Percentiles rank a stretch among this genome's conserved stretches.
Evolutionary conservation across 2,329 filamentous ascomycete genomes (phyloP).

Genomic region (Hymenoscyphus linearis): DNA sequence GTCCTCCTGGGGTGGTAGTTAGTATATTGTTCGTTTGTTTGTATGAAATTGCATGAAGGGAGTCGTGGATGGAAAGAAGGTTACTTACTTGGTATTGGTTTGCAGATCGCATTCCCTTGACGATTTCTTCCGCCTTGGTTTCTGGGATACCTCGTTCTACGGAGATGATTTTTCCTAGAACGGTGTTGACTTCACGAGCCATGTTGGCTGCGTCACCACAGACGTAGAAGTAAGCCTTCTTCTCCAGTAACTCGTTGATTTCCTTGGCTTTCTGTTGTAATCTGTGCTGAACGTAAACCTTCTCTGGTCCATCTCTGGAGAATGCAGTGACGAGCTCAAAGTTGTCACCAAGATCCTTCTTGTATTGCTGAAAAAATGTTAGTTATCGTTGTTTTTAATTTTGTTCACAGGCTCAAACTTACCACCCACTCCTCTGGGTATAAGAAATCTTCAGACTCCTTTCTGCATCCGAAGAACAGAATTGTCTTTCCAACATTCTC

Average conservation of each 20-base stretch:
- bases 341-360: constrained; percentile 76
- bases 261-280: constrained; percentile 78
- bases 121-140: constrained; percentile 88
- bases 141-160: constrained; percentile 77
- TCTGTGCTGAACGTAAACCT: constrained; percentile 95
- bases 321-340: constrained; percentile 92
- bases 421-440: constrained; percentile 92
- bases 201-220: constrained; percentile 97
- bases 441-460: constrained; percentile 80
- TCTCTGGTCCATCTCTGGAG: constrained; percentile 79
- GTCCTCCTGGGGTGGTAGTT: constrained; percentile 50
- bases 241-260: constrained; percentile 77
- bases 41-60: too few relatives aligned
- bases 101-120: constrained; percentile 91
- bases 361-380: constrained; percentile 60
- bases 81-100: constrained; percentile 85
- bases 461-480: constrained; percentile 94
- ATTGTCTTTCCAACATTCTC: constrained; percentile 80
- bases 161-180: constrained; percentile 81
- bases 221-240: constrained; percentile 94
- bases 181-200: constrained; percentile 86
- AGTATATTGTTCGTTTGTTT: constrained; percentile 6
- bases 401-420: constrained; percentile 36
- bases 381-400: constrained; percentile 14
- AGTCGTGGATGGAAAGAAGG: background rate